Evolutionary conservation across 352 stramenopile species (phyloP), one percentile per base, ranked within the genome.

Genomic region (Globisporangium viniferum): DNA sequence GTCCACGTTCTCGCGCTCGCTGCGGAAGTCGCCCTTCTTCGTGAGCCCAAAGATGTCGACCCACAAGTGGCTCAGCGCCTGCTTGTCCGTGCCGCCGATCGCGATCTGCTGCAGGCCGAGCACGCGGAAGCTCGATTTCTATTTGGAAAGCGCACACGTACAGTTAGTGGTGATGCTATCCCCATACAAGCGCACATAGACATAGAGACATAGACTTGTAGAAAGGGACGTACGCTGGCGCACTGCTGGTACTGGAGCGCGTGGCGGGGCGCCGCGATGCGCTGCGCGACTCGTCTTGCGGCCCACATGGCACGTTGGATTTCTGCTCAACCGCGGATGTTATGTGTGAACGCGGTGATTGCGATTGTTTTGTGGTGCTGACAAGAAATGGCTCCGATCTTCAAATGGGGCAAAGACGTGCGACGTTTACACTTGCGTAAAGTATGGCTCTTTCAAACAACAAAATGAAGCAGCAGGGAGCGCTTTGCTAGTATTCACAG

Each of bases 31-130:
- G 49, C 80, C 76, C 57, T 89, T 91, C 72, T 90, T 86, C 53
- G 36, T 73, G 14, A 97, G 66, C 3, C 90, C 89, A 31, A 97
- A 86, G 31, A 89, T 79, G 69, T 95, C 88, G 31, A 89, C 82
- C 91, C 90, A 97, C 3, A 97, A 73, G 29, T 88, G 74, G 69
- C 74, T 88, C n/a, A 99, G 76, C 29, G 82, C 78, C 53, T 70
- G 72, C 76, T 98, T 99, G 74, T 97, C 80, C 1, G 89, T 58
- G 33, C 86, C 91, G 59, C 97, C 97, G 51, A 99, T 96, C 27
- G 97, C 97, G 48, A 99, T 89, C 81, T 99, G 97, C 82, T 99
- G 97, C 57, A 99, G 75, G 29, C 97, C 97, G 22, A 99, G 82
- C 64, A 99, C 90, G 66, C 89, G 84, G 82, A 98, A 99, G 31